Evolutionary conservation across 1,284 basidiomycete species (phyloP).

Genomic region (Microbotryum violaceum): DNA sequence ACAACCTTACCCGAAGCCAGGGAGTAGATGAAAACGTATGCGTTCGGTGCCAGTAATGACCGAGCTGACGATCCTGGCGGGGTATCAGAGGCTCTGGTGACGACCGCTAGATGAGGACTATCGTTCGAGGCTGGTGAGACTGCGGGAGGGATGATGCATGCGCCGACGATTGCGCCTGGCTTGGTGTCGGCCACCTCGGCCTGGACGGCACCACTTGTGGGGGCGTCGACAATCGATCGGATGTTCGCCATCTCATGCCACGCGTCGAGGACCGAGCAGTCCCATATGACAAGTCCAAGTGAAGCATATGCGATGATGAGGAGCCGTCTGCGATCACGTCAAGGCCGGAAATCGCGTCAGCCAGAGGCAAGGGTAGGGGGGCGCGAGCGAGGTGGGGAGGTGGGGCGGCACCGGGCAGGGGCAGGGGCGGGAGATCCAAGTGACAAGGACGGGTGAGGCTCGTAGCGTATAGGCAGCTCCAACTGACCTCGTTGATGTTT

Average conservation of each 20-base stretch:
- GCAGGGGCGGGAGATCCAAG: neutral
- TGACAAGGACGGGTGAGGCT: neutral
- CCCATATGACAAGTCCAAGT: slow-evolving; percentile 17
- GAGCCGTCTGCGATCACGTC: slow-evolving; percentile 13
- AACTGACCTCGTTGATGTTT: neutral
- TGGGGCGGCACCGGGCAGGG: neutral
- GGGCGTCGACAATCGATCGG: slow-evolving; percentile 5
- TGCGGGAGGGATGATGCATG: slow-evolving; percentile 5
- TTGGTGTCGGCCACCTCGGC: neutral
- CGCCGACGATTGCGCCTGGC: slow-evolving; percentile 1
- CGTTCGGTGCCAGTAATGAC: neutral
- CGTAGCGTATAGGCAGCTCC: neutral
- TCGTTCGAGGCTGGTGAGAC: neutral
- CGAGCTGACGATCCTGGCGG: neutral
- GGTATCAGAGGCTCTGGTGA: neutral
- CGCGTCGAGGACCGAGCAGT: slow-evolving; percentile 22
- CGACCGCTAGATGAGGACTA: slow-evolving; percentile 16
- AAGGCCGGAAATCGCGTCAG: neutral
- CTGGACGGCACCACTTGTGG: neutral
- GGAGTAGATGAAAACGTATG: slow-evolving; percentile 15
- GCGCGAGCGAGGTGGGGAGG: neutral
- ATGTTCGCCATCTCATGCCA: slow-evolving; percentile 26
- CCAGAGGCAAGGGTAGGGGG: no score
- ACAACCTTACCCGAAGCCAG: slow-evolving; percentile 1
- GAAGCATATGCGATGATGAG: slow-evolving; percentile 16